Base-by-base conservation (phyloP, 2,329 filamentous ascomycete genomes). In the Penicillium sp. region DNA sequence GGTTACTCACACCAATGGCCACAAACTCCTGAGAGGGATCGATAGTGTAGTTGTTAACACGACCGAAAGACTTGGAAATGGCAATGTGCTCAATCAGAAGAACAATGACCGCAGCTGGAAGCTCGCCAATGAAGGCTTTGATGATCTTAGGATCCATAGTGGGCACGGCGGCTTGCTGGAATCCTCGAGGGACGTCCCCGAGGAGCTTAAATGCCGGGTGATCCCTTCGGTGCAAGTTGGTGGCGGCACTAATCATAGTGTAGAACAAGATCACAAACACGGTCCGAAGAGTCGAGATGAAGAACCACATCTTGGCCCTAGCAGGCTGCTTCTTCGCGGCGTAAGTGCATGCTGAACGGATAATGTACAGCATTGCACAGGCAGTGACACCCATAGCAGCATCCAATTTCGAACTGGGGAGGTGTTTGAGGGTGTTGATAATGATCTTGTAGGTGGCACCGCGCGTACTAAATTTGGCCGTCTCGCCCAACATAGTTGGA, bases 1-100 rank as follows among this genome's bases (percentile, higher is more conserved):
- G 81, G 72, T 97, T 97, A 36, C 88, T 89, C 27, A 97, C 85
- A 61, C 93, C 93, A 64, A 97, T 96, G 23, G 91, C 93, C 47
- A 99, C 90, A 77, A 99, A 84, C 73, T 99, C 93, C 73, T 99
- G 93, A 0, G 93, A 97, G 0, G 94, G 93, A 66, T 97, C 88
- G 72, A 99, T 97, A 17, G 86, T 88, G 76, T 99, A 99, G 78
- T 96, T 96, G 80, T 97, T 97, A 67, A 97, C 85, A 58, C 93
- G 86, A 10, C 94, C 94, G 66, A 99, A 97, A 0, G 93, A 97
- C 75, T 97, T 99, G 19, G 93, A 91, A 62, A 97, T 97, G 48
- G 93, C 92, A 67, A 97, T 96, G 73, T 97, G 93, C 76, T 97
- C 94, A 60, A 97, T 96, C 36, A 97, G 82, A 57, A 97, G 82